Percentiles rank a stretch among this genome's conserved stretches.
These are phyloP conservation scores for Nemania diffusa DNA, from an alignment of 2,329 filamentous ascomycete species.

Conservation along the genomic window DNA sequence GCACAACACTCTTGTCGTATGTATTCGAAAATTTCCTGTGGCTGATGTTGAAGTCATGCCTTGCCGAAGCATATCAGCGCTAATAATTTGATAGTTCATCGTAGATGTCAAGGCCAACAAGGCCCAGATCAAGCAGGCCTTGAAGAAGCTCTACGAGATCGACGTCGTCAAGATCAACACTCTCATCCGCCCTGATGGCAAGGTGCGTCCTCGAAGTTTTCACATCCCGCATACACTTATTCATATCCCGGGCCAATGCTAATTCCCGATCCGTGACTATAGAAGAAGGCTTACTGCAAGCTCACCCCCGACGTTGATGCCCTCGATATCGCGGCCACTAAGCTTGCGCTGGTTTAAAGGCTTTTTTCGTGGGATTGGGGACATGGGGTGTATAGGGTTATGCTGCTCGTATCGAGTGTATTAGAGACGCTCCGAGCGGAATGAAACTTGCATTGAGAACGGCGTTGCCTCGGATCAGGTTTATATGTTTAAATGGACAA, in stretches of 20 bases:
- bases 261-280: conserved; percentile 7
- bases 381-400: conserved; percentile 36
- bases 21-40: conserved; percentile 7
- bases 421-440: conserved; percentile 42
- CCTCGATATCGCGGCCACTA: conserved; percentile 98
- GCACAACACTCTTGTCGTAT: conserved; percentile 88
- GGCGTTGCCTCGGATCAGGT: conserved; percentile 51
- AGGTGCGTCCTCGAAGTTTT: no score
- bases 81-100: conserved; percentile 69
- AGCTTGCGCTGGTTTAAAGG: conserved; percentile 93
- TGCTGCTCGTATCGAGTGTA: conserved; percentile 40
- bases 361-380: conserved; percentile 40
- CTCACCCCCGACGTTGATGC: conserved; percentile 97
- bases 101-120: conserved; percentile 99
- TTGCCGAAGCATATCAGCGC: conserved; percentile 27
- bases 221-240: not conserved
- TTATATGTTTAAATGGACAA: conserved; percentile 51
- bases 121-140: conserved; percentile 96
- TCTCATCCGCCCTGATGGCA: conserved; percentile 73
- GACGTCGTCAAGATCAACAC: conserved; percentile 99
- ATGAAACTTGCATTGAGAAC: conserved; percentile 49
- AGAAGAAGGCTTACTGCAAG: conserved; percentile 97
- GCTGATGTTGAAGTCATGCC: not conserved
- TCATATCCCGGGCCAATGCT: conserved; percentile 37
- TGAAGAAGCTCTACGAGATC: conserved; percentile 99